Base-by-base conservation (phyloP, 257 asterid species). In the Ajuga chamaepitys region DNA sequence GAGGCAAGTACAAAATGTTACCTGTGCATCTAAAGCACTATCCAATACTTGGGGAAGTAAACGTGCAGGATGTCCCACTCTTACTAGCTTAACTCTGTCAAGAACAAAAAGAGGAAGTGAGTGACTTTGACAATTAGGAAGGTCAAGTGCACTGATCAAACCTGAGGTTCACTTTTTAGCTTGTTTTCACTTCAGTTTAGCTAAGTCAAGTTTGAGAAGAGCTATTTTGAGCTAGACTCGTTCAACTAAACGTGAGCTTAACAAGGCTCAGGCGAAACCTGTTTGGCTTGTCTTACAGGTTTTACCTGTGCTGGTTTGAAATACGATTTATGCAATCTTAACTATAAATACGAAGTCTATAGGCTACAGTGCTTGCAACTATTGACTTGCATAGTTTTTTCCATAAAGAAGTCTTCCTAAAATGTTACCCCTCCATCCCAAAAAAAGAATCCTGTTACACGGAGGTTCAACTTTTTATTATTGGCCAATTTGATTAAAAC, bases 31-130 rank as follows among this genome's bases (percentile, higher is more conserved):
- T 24, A 93, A 83, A 80, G 97, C 90, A 72, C 95, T 84, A 21
- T 87, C 97, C 86, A 93, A 64, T 65, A 93, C 84, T 83, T 93
- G 99, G 73, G 97, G 96, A 72, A 93, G 97, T 74, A 93, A 81
- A 59, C 95, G 99, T 47, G 99, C 97, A 66, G 99, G 97, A 79
- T 93, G 99, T 35, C 99, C 99, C 72, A 93, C 64, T 80, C 99
- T 84, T 40, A 89, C 99, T 86, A 93, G 77, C 85, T 93, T 93
- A 37, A 93, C 95, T 81, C 96, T 93, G 85, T 56, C 63, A 47
- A 58, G 54, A 58, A 47, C 47, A 20, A 30, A 60, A 35, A 20
- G 52, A 62, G 45, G 22, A 58, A 59, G 42, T 46, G 32, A 74
- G 52, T 38, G 58, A 30, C 53, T 64, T 42, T 13, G 57, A 47